phyloP scores from a whole-genome alignment of 2,329 filamentous ascomycete genomes.

The Pochonia chlamydosporia region DNA sequence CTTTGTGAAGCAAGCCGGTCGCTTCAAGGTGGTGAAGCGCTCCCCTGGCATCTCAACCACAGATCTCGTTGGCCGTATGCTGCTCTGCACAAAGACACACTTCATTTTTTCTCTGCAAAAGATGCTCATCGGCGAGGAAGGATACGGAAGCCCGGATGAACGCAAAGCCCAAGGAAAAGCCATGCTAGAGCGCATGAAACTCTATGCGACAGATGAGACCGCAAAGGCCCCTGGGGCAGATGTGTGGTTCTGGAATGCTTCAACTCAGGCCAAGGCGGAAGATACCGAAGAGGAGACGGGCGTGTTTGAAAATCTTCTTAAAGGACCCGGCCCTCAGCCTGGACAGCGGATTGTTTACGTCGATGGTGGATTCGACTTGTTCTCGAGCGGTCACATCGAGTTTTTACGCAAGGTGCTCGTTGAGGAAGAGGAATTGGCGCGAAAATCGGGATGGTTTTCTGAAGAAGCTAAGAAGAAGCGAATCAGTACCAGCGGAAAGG shows the following conservation, averaged over 20 bases:
- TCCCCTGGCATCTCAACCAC: conserved; percentile 97
- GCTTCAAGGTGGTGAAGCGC: conserved; percentile 95
- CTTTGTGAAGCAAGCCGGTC: conserved; percentile 87
- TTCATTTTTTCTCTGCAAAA: conserved; percentile 78
- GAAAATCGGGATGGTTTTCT: conserved; percentile 67
- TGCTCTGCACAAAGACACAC: conserved; percentile 90
- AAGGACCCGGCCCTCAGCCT: conserved; percentile 63
- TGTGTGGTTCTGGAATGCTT: conserved; percentile 76
- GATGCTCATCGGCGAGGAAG: conserved; percentile 64
- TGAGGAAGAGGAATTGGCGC: conserved; percentile 65
- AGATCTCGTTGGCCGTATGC: conserved; percentile 95
- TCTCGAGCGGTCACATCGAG: conserved; percentile 94
- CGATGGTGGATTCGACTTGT: conserved; percentile 93
- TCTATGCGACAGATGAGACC: conserved; percentile 84
- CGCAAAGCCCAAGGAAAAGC: conserved; percentile 54
- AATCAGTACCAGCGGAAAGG: conserved; percentile 50
- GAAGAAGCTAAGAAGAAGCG: conserved; percentile 59
- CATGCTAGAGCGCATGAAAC: conserved; percentile 70
- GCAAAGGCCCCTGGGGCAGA: conserved; percentile 73
- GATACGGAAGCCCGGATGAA: conserved; percentile 64
- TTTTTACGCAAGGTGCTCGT: conserved; percentile 76
- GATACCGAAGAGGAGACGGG: conserved; percentile 53
- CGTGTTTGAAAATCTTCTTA: conserved; percentile 61
- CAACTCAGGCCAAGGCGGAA: conserved; percentile 39
- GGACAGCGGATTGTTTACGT: conserved; percentile 91